A percentile compares a stretch with the other conserved stretches of the same genome.
These are phyloP conservation scores for Spathaspora arborariae DNA, from an alignment of 805 yeast genomes.

Conservation along the genomic window DNA sequence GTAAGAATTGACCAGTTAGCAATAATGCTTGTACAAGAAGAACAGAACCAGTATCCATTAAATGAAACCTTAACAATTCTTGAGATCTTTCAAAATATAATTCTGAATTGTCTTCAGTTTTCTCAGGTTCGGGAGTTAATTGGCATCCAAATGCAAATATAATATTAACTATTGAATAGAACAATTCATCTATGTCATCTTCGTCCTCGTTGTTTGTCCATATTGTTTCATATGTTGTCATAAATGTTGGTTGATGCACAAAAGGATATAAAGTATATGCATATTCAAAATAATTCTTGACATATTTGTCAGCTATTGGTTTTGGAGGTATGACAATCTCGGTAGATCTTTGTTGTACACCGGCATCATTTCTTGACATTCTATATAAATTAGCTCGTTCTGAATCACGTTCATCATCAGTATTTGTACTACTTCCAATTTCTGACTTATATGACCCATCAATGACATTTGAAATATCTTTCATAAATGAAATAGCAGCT, in stretches of 20 bases:
- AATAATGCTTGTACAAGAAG: constrained; percentile 19
- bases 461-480: constrained; percentile 8
- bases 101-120: constrained; percentile 9
- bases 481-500: constrained; percentile 13
- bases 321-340: constrained; percentile 15
- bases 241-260: constrained; percentile 19
- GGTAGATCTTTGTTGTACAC: background rate
- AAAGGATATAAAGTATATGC: constrained; percentile 21
- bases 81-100: constrained; percentile 18
- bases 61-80: constrained; percentile 14
- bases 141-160: constrained; percentile 20
- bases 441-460: constrained; percentile 5
- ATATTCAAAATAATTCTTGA: constrained; percentile 16
- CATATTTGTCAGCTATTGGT: constrained; percentile 17
- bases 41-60: constrained; percentile 19
- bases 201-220: constrained; percentile 10
- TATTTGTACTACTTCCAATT: background rate
- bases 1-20: constrained; percentile 19
- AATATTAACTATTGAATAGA: constrained; percentile 19
- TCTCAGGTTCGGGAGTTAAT: constrained; percentile 7
- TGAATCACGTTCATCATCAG: constrained; percentile 1
- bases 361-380: constrained; percentile 8
- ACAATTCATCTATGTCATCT: constrained; percentile 14
- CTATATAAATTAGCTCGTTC: constrained; percentile 2
- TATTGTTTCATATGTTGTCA: constrained; percentile 15